Conservation (phyloP, 2,329 filamentous ascomycete species). For the Neonectria sp. region DNA sequence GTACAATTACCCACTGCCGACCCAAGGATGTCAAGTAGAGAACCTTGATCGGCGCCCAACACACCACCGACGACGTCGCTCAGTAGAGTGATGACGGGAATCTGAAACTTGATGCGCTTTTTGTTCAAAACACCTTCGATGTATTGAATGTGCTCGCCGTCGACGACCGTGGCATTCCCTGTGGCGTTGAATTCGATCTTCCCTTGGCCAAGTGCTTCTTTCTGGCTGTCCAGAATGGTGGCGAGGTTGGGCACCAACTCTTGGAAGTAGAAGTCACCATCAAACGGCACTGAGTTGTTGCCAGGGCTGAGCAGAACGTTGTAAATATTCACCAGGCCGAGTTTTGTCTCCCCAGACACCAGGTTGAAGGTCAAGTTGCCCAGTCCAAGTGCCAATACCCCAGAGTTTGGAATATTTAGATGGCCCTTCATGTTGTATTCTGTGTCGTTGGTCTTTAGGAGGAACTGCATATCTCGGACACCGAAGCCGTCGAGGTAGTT, state of each 20-base stretch:
- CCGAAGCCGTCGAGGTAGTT: constrained; percentile 58
- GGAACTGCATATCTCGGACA: constrained; percentile 56
- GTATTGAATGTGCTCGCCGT: constrained; percentile 60
- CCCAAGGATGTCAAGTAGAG: constrained; percentile 53
- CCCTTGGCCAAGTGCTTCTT: constrained; percentile 54
- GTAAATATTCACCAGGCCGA: constrained; percentile 57
- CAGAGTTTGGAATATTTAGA: constrained; percentile 62
- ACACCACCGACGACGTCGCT: constrained; percentile 56
- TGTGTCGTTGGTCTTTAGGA: constrained; percentile 55
- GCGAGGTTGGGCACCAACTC: constrained; percentile 59
- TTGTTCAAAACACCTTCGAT: constrained; percentile 61
- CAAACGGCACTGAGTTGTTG: constrained; percentile 59
- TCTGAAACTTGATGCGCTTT: constrained; percentile 52
- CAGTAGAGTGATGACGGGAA: constrained; percentile 57
- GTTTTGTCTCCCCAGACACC: constrained; percentile 54
- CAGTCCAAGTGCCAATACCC: constrained; percentile 59
- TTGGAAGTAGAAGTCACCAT: constrained; percentile 59
- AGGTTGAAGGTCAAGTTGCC: constrained; percentile 64
- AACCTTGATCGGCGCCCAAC: constrained; percentile 46
- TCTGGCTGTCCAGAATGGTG: constrained; percentile 56
- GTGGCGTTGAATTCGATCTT: constrained; percentile 58
- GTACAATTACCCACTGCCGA: constrained; percentile 58
- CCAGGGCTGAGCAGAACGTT: constrained; percentile 59
- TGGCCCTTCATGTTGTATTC: constrained; percentile 60
- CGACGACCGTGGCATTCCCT: constrained; percentile 58